These are phyloP conservation scores for Saccharomyces jurei DNA, from an alignment of 805 yeast genomes.

Conservation along the genomic window DNA sequence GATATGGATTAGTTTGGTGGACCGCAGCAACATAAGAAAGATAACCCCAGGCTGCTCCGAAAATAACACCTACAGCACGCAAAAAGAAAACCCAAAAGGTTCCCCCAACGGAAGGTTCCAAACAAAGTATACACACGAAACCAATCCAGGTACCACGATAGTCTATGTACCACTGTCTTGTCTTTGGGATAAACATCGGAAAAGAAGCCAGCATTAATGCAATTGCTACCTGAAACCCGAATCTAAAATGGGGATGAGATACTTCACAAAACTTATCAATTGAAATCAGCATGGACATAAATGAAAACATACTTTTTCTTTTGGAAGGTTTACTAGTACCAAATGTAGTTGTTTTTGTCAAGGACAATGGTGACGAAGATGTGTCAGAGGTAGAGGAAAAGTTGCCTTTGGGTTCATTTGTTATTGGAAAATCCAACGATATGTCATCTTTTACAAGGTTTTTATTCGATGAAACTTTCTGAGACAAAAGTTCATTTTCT, in stretches of 20 bases:
- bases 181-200: constrained; percentile 42
- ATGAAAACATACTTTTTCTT: neutral
- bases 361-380: neutral
- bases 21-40: constrained; percentile 39
- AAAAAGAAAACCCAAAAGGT: constrained; percentile 41
- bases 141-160: constrained; percentile 48
- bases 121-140: constrained; percentile 41
- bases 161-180: constrained; percentile 42
- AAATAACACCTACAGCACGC: constrained; percentile 40
- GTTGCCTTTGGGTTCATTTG: constrained; percentile 1
- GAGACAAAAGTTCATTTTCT: constrained; percentile 24
- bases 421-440: constrained; percentile 6
- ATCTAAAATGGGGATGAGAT: constrained; percentile 34
- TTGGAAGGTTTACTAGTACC: neutral
- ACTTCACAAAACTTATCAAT: constrained; percentile 14
- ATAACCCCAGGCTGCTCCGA: constrained; percentile 45
- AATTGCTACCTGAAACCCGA: constrained; percentile 39
- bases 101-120: constrained; percentile 45
- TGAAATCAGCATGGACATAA: constrained; percentile 5
- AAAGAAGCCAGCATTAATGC: constrained; percentile 41
- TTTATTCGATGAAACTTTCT: constrained; percentile 8
- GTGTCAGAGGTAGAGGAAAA: neutral
- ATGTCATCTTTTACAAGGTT: neutral
- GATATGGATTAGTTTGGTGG: constrained; percentile 34
- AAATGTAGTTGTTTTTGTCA: neutral